Conservation (phyloP, 1,284 basidiomycete genomes). For the Sanguinoderma infundibulare region DNA sequence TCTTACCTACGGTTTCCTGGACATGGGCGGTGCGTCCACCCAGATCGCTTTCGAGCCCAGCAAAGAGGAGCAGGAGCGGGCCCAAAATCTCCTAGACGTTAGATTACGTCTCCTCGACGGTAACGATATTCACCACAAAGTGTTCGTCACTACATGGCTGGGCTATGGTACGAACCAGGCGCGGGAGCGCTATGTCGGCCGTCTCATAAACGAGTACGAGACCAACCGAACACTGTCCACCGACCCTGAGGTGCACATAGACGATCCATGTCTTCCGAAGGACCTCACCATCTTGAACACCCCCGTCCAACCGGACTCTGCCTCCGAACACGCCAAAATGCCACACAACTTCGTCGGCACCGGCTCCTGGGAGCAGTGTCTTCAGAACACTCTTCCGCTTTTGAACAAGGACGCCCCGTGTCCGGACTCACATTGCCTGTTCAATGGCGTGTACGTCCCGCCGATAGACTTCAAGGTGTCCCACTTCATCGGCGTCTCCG, state of each 20-base stretch:
- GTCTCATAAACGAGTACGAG: slow-evolving; percentile 63
- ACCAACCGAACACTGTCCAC: slow-evolving; percentile 32
- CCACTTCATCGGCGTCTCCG: slow-evolving; percentile 96
- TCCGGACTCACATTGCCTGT: slow-evolving; percentile 87
- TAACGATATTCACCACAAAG: slow-evolving; percentile 86
- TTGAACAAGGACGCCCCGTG: slow-evolving; percentile 90
- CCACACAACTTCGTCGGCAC: slow-evolving; percentile 81
- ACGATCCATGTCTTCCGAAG: slow-evolving; percentile 91
- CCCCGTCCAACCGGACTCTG: slow-evolving; percentile 46
- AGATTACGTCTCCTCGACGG: slow-evolving; percentile 84
- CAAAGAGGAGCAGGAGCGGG: slow-evolving; percentile 52
- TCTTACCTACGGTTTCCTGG: slow-evolving; percentile 96
- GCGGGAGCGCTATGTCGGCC: slow-evolving; percentile 86
- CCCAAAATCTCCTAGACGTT: slow-evolving; percentile 79
- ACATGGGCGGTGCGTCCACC: slow-evolving; percentile 99
- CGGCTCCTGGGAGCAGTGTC: slow-evolving; percentile 89
- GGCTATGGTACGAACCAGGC: slow-evolving; percentile 98
- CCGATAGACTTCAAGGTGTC: slow-evolving; percentile 90
- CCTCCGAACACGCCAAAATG: slow-evolving; percentile 48
- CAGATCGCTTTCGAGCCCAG: slow-evolving; percentile 96
- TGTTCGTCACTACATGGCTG: slow-evolving; percentile 98
- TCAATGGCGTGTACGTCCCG: slow-evolving; percentile 95
- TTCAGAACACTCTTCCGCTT: slow-evolving; percentile 75
- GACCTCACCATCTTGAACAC: slow-evolving; percentile 65
- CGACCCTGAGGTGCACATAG: slow-evolving; percentile 49